Conservation (phyloP, 768 basidiomycete genomes). For the Tricholoma terreum region DNA sequence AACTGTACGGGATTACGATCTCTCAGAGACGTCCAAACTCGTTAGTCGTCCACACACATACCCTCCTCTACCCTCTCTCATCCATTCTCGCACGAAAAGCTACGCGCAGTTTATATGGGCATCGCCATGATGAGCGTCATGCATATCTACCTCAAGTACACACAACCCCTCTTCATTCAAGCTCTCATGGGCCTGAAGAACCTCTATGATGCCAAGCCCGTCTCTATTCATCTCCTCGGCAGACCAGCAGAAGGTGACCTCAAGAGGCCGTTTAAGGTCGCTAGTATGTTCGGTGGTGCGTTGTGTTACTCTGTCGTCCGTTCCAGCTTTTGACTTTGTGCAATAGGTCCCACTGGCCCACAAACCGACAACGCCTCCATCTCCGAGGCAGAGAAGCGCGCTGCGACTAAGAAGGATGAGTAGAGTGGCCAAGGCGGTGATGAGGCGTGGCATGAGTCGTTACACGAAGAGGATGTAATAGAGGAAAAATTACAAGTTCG, state of each 20-base stretch:
- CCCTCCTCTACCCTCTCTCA: background rate
- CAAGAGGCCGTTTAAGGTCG: constrained; percentile 83
- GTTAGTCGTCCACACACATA: constrained; percentile 35
- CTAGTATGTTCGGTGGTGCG: constrained; percentile 71
- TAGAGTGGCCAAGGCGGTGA: constrained; percentile 14
- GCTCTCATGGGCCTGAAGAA: constrained; percentile 92
- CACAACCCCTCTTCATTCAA: constrained; percentile 95
- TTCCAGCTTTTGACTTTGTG: background rate
- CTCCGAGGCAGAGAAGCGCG: constrained; percentile 84
- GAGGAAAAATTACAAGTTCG: background rate
- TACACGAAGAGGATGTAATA: background rate
- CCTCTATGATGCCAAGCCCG: constrained; percentile 80
- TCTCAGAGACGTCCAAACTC: constrained; percentile 80
- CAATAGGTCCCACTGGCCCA: constrained; percentile 56
- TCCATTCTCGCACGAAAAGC: constrained; percentile 29
- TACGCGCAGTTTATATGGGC: constrained; percentile 67
- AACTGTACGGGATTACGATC: constrained; percentile 92
- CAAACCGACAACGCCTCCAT: constrained; percentile 85
- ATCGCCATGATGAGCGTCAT: constrained; percentile 89
- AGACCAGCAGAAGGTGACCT: constrained; percentile 81
- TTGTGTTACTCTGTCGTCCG: constrained; percentile 2
- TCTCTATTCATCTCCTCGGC: constrained; percentile 80
- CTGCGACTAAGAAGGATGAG: constrained; percentile 79
- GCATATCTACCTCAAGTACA: constrained; percentile 93
- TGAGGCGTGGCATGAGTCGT: background rate